Conservation (phyloP, 148 eudicot species). For the Heliosperma pusillum region DNA sequence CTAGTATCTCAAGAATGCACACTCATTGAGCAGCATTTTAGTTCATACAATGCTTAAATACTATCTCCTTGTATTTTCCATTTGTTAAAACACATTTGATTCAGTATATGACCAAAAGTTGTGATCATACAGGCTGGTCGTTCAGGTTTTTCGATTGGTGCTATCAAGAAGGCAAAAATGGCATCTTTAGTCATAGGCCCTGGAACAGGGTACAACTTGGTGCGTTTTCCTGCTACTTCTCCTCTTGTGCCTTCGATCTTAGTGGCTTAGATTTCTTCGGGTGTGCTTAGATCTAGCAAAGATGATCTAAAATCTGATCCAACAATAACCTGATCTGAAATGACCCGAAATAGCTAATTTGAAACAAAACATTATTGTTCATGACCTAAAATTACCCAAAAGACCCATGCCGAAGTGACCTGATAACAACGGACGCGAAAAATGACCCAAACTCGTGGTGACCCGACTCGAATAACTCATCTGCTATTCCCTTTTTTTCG, state of each 20-base stretch:
- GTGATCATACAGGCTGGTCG: slow-evolving; percentile 42
- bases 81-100: not conserved
- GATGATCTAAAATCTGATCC: not conserved
- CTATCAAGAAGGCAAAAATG: slow-evolving; percentile 46
- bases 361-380: too few relatives aligned
- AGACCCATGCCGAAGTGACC: not conserved
- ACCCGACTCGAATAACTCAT: not conserved
- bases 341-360: not conserved
- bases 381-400: not conserved
- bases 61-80: not conserved
- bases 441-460: not conserved
- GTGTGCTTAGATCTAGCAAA: not conserved
- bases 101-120: slow-evolving; percentile 4
- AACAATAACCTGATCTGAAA: not conserved
- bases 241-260: not conserved
- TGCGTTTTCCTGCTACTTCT: slow-evolving; percentile 27
- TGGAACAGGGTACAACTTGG: slow-evolving; percentile 90
- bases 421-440: not conserved
- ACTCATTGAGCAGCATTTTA: not conserved
- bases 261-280: not conserved
- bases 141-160: slow-evolving; percentile 84
- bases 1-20: not conserved
- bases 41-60: not conserved
- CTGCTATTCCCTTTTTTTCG: not conserved
- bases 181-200: slow-evolving; percentile 81